Conservation (phyloP, 192 early-diverging fungal species). For the Coemansia sp. region DNA sequence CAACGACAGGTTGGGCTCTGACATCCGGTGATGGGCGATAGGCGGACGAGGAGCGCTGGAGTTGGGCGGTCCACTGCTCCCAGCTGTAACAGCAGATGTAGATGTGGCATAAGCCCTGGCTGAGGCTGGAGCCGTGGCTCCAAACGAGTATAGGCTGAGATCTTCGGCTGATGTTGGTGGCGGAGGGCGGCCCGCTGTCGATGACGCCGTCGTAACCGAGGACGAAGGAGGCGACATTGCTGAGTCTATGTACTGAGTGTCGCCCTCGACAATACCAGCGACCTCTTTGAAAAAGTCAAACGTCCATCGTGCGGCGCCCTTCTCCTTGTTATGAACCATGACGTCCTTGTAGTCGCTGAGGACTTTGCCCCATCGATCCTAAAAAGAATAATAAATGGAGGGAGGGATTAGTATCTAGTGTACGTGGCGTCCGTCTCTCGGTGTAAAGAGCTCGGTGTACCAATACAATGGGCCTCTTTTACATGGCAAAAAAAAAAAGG, state of each 20-base stretch:
- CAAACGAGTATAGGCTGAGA: constrained; percentile 37
- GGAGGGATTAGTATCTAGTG: not conserved
- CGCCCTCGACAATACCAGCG: constrained; percentile 49
- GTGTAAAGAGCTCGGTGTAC: not conserved
- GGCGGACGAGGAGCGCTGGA: constrained; percentile 12
- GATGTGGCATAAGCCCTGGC: not conserved
- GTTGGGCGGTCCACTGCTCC: not conserved
- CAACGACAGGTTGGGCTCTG: constrained; percentile 34
- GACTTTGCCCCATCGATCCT: constrained; percentile 61
- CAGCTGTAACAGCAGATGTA: not conserved
- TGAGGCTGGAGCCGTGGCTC: not conserved
- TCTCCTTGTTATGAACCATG: constrained; percentile 57
- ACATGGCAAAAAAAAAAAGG: not conserved
- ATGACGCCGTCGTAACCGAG: not conserved
- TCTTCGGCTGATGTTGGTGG: constrained; percentile 19
- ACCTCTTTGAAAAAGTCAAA: constrained; percentile 60
- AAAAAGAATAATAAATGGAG: constrained; percentile 5
- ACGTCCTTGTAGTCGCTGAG: constrained; percentile 59
- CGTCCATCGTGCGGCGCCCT: constrained; percentile 57
- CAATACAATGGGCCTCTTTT: not conserved
- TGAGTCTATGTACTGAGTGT: constrained; percentile 46
- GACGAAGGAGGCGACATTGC: constrained; percentile 28
- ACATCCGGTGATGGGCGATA: constrained; percentile 48
- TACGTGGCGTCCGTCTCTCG: not conserved
- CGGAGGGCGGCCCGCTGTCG: not conserved